A percentile compares a stretch with the other conserved stretches of the same genome.
Conservation (phyloP, 495 filamentous ascomycete genomes). For the Pyrenula massariospora region DNA sequence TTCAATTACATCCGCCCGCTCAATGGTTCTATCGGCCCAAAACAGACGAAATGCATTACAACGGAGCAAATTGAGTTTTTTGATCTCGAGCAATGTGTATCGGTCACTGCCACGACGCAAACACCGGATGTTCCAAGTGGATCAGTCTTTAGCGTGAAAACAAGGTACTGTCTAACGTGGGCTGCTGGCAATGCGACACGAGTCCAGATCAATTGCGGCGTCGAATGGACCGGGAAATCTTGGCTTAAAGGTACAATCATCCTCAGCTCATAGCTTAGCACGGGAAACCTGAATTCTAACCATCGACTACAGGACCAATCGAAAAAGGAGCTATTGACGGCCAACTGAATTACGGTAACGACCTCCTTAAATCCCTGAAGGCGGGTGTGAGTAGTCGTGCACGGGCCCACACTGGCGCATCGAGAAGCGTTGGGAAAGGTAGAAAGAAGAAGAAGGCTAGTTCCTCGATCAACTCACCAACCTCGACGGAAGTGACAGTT, state of each 20-base stretch:
- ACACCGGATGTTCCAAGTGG: slow-evolving; percentile 94
- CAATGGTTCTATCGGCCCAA: slow-evolving; percentile 73
- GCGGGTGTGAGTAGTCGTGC: slow-evolving; percentile 56
- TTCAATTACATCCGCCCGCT: slow-evolving; percentile 92
- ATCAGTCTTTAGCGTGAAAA: slow-evolving; percentile 83
- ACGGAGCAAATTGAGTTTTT: slow-evolving; percentile 69
- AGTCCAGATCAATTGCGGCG: slow-evolving; percentile 71
- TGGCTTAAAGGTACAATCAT: slow-evolving; percentile 78
- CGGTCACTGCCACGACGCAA: slow-evolving; percentile 67
- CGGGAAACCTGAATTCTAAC: slow-evolving; percentile 10
- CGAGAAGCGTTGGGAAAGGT: slow-evolving; percentile 24
- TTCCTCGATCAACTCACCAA: slow-evolving; percentile 17
- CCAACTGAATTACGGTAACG: slow-evolving; percentile 67
- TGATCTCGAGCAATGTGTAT: slow-evolving; percentile 79
- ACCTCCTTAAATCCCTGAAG: slow-evolving; percentile 62
- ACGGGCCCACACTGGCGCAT: slow-evolving; percentile 25
- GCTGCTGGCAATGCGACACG: slow-evolving; percentile 72
- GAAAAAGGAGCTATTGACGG: slow-evolving; percentile 93
- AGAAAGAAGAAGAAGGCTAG: slow-evolving; percentile 41
- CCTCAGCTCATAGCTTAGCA: slow-evolving; percentile 1
- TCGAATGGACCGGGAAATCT: slow-evolving; percentile 96
- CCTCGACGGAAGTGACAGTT: slow-evolving; percentile 12
- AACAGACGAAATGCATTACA: slow-evolving; percentile 88
- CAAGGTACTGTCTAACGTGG: slow-evolving; percentile 91
- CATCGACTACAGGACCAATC: slow-evolving; percentile 58